phyloP scores from a whole-genome alignment of 2,329 filamentous ascomycete species.

The Tolypocladium nubicola region DNA sequence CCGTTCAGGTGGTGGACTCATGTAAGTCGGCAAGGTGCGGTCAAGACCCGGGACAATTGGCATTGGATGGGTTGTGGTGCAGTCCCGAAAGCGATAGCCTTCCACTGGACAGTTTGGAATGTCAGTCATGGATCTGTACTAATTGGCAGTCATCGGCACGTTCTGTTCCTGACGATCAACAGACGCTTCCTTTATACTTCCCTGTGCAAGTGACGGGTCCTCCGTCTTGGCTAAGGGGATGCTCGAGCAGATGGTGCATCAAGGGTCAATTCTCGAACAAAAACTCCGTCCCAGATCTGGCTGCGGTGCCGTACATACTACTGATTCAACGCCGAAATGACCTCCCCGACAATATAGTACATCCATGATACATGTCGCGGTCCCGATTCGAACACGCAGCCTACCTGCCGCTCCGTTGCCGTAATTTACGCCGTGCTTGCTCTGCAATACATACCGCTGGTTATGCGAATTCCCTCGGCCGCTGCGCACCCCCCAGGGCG shows the following conservation, averaged over 20 bases:
- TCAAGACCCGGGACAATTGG: too few relatives aligned
- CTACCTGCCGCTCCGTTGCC: neutral
- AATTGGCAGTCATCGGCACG: too few relatives aligned
- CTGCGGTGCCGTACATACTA: neutral
- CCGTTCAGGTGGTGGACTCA: too few relatives aligned
- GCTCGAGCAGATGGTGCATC: neutral
- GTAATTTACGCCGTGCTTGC: neutral
- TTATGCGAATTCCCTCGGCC: conserved; percentile 21
- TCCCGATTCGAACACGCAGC: neutral
- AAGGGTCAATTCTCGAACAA: neutral
- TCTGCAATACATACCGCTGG: neutral
- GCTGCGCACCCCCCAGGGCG: conserved; percentile 18
- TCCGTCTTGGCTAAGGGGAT: neutral
- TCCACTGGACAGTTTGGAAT: too few relatives aligned
- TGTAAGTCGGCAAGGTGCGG: too few relatives aligned
- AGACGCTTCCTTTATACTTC: too few relatives aligned
- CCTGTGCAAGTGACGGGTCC: neutral
- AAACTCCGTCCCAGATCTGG: neutral
- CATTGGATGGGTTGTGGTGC: too few relatives aligned
- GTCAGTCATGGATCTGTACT: too few relatives aligned
- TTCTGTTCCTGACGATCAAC: too few relatives aligned
- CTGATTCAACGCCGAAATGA: neutral
- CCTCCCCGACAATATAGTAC: neutral
- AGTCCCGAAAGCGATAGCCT: too few relatives aligned
- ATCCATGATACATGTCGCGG: neutral